phyloP scores from a whole-genome alignment of 1,284 basidiomycete genomes.

The Papiliotrema flavescens region DNA sequence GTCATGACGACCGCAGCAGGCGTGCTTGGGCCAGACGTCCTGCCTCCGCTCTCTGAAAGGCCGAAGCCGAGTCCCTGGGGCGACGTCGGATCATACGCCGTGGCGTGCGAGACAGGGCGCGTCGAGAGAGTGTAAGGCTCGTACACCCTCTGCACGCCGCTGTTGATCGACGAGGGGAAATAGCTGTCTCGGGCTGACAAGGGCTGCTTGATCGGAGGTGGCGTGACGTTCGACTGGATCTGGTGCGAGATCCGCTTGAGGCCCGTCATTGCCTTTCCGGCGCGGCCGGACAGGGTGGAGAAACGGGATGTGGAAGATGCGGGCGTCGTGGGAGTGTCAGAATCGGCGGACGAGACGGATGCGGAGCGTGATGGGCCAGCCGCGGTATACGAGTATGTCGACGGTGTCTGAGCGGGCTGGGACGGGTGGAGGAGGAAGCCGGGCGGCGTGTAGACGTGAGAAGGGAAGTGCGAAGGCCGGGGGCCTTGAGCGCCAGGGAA shows the following conservation, averaged over 20 bases:
- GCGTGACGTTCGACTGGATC: not conserved
- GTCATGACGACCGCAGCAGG: too few species aligned
- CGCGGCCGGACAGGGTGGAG: not conserved
- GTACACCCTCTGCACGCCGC: not conserved
- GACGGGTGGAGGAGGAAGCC: not conserved
- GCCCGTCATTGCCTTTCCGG: not conserved
- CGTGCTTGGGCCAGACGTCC: not conserved
- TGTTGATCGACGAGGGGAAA: conserved; percentile 1
- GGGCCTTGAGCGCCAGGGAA: conserved; percentile 6
- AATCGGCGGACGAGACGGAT: not conserved
- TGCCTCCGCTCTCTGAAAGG: not conserved
- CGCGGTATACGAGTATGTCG: not conserved
- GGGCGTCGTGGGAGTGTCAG: not conserved
- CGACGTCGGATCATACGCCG: not conserved
- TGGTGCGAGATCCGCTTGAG: conserved; percentile 4
- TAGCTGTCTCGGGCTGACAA: conserved; percentile 3
- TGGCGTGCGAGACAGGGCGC: not conserved
- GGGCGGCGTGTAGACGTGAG: conserved; percentile 5
- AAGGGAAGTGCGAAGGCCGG: conserved; percentile 2
- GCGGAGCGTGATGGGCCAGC: conserved; percentile 2
- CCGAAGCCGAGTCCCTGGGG: conserved; percentile 1
- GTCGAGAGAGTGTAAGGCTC: not conserved
- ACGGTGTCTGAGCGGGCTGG: not conserved
- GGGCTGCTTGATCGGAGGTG: not conserved
- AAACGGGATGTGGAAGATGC: not conserved